Conservation (phyloP, 345 rosid genomes). For the Kandelia obovata region DNA sequence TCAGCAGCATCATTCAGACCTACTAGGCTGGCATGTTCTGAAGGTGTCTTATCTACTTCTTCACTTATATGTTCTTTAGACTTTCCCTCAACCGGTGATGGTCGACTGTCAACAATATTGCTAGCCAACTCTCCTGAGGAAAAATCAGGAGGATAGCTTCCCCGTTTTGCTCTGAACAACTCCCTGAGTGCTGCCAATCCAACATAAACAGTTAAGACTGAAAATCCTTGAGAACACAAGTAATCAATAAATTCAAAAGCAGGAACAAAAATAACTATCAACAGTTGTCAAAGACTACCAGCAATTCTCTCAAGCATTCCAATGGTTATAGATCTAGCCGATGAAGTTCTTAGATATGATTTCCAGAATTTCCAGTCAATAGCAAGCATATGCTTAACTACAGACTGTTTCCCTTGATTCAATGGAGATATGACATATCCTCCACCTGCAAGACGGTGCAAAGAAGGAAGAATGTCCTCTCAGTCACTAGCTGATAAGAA, state of each 20-base stretch:
- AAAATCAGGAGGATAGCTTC: slow-evolving; percentile 52
- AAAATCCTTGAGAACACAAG: background rate
- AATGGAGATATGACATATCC: slow-evolving; percentile 88
- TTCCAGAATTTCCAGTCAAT: slow-evolving; percentile 95
- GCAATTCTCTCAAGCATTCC: slow-evolving; percentile 91
- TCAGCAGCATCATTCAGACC: slow-evolving; percentile 77
- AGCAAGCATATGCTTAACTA: slow-evolving; percentile 97
- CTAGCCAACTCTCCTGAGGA: slow-evolving; percentile 65
- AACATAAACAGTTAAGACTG: background rate
- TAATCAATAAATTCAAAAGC: background rate
- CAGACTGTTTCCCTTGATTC: slow-evolving; percentile 66
- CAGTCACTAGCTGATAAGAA: background rate
- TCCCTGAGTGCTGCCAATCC: slow-evolving; percentile 70
- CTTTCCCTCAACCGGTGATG: slow-evolving; percentile 33
- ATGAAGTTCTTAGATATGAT: slow-evolving; percentile 62
- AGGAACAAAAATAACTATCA: background rate
- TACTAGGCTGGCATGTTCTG: slow-evolving; percentile 76
- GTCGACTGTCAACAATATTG: slow-evolving; percentile 34
- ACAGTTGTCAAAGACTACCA: slow-evolving; percentile 42
- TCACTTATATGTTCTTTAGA: slow-evolving; percentile 41
- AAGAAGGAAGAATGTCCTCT: background rate
- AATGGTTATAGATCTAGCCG: slow-evolving; percentile 78
- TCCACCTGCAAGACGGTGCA: slow-evolving; percentile 61
- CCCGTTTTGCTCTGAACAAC: slow-evolving; percentile 66
- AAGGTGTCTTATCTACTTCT: slow-evolving; percentile 56